phyloP scores from a whole-genome alignment of 2,329 filamentous ascomycete genomes.

The Aureobasidium sp. region DNA sequence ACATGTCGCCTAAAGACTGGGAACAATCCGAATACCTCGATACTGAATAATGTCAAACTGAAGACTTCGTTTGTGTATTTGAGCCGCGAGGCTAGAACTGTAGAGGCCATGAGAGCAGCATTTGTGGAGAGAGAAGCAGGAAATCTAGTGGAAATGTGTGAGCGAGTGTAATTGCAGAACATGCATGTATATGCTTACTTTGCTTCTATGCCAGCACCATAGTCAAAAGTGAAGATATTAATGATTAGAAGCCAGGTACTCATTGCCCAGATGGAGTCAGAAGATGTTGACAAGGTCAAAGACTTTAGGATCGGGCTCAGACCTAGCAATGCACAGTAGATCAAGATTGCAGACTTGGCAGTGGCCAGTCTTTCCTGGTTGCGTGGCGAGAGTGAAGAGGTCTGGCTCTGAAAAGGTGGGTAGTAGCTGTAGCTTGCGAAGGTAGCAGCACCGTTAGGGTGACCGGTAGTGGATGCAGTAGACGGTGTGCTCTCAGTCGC shows the following conservation, averaged over 20 bases:
- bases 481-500: background rate
- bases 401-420: conserved; percentile 30
- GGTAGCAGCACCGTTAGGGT: conserved; percentile 31
- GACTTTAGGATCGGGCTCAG: conserved; percentile 94
- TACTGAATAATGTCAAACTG: conserved; percentile 87
- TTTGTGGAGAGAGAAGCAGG: conserved; percentile 82
- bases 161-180: background rate
- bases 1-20: conserved; percentile 94
- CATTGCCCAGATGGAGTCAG: conserved; percentile 95
- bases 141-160: conserved; percentile 33
- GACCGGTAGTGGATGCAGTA: conserved; percentile 21
- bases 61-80: conserved; percentile 92
- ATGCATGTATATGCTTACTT: conserved; percentile 29
- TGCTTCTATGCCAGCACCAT: conserved; percentile 61
- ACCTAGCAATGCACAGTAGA: conserved; percentile 86
- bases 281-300: conserved; percentile 84
- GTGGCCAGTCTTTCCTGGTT: conserved; percentile 66
- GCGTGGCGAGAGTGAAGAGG: conserved; percentile 42
- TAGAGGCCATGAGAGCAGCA: conserved; percentile 91
- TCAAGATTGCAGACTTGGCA: conserved; percentile 84
- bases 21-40: conserved; percentile 94
- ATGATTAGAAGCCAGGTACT: conserved; percentile 87
- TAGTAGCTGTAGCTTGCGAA: conserved; percentile 35
- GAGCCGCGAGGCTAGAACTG: conserved; percentile 82
- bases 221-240: conserved; percentile 98